Base-by-base conservation (phyloP, 345 rosid species). In the Durio zibethinus region DNA sequence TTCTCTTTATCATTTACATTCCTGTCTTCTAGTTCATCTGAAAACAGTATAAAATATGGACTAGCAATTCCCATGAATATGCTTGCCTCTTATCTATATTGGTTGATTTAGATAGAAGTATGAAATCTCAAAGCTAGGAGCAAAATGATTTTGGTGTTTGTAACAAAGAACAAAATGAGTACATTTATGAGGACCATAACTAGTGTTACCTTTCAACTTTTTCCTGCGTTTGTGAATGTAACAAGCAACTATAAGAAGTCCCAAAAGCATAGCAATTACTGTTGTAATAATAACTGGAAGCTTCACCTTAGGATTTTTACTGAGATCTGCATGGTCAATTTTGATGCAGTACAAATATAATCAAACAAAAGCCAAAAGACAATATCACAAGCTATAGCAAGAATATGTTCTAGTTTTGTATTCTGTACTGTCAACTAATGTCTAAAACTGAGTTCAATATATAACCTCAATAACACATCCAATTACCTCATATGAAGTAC, bases 151-250 rank as follows among this genome's bases (percentile, higher is more conserved):
- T n/a, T n/a, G n/a, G n/a, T n/a, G n/a, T n/a, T n/a, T n/a, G n/a
- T n/a, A n/a, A n/a, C n/a, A n/a, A n/a, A n/a, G n/a, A n/a, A n/a
- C n/a, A n/a, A n/a, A n/a, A 12, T 12, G 50, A 42, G 50, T 47
- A 14, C 52, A 47, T 48, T 21, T 2, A 0, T 18, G 2, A 20
- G 52, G 52, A 20, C 4, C 48, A 40, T 4, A 12, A 10, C 10
- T 74, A 4, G 21, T 15, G 10, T 74, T 74, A 74, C 77, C 77
- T 74, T 20, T 29, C 27, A 40, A 16, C 18, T 45, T 59, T 59
- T 40, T 43, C 61, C 61, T 33, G 9, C 53, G 4, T 31, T 27
- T 70, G 10, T 4, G 10, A 60, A 74, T 18, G 56, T 43, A 74
- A 27, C 23, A 74, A 29, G 9, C 6, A 9, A 60, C 40, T 15